Evolutionary conservation across 441 rosid genomes (phyloP).

Genomic region (Isatis lusitanica): DNA sequence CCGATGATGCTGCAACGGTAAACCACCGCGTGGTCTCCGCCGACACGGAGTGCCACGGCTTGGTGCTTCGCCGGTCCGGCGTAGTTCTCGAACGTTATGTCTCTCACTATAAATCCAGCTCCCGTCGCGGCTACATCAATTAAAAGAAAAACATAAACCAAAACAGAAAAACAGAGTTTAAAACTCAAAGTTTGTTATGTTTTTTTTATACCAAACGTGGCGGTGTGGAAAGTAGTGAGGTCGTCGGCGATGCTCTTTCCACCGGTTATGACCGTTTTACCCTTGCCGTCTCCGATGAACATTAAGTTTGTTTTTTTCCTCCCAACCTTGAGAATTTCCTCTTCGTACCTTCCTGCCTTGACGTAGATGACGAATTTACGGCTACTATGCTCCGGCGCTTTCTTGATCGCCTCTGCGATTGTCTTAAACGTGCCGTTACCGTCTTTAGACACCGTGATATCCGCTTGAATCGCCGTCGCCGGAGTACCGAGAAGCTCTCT

Average conservation of each 20-base stretch:
- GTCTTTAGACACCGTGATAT: constrained; percentile 70
- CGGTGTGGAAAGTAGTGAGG: constrained; percentile 92
- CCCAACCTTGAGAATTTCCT: constrained; percentile 70
- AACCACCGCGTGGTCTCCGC: constrained; percentile 85
- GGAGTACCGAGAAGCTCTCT: constrained; percentile 62
- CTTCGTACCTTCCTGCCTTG: constrained; percentile 93
- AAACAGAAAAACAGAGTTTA: background rate
- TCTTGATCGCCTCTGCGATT: constrained; percentile 80
- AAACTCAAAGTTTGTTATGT: background rate
- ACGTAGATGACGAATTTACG: constrained; percentile 76
- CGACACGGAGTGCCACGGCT: constrained; percentile 89
- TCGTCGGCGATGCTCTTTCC: constrained; percentile 54
- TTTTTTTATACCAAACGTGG: constrained; percentile 67
- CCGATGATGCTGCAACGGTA: constrained; percentile 73
- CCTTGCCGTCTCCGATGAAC: constrained; percentile 96
- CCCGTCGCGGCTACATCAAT: constrained; percentile 75
- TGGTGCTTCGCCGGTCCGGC: constrained; percentile 94
- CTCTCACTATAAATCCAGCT: constrained; percentile 80
- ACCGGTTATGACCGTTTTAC: constrained; percentile 70
- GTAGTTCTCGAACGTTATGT: constrained; percentile 79
- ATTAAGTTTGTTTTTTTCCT: constrained; percentile 79
- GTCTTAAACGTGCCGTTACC: constrained; percentile 77
- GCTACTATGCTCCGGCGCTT: constrained; percentile 67
- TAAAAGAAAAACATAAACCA: background rate
- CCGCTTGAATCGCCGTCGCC: constrained; percentile 64